phyloP scores from a whole-genome alignment of 176 grass and related monocot genomes.

The Chloris gayana region DNA sequence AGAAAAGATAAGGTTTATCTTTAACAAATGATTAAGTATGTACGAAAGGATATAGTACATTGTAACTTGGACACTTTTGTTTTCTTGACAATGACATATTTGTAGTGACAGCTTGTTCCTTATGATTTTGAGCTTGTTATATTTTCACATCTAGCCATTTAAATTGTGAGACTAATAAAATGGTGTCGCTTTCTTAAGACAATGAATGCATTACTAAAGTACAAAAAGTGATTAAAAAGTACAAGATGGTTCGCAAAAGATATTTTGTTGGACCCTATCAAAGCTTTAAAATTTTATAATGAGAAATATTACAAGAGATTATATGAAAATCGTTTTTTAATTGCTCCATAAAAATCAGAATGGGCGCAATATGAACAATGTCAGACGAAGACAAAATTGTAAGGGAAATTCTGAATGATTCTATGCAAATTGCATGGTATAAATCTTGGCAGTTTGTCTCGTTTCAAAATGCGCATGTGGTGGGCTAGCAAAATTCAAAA shows the following conservation, averaged over 20 bases:
- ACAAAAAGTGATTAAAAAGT: background rate
- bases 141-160: background rate
- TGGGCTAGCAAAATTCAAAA: background rate
- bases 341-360: background rate
- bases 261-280: background rate
- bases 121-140: background rate
- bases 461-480: background rate
- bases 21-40: background rate
- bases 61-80: background rate
- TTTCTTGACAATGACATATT: background rate
- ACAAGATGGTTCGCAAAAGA: background rate
- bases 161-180: background rate
- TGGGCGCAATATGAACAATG: background rate
- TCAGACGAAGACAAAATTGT: background rate
- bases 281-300: background rate
- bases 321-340: too few relatives aligned
- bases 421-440: background rate
- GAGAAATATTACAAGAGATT: background rate
- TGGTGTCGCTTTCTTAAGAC: background rate
- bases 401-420: background rate
- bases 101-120: background rate
- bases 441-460: background rate
- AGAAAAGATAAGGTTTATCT: background rate
- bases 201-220: background rate
- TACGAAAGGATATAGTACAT: background rate